Base-by-base conservation (phyloP, 768 basidiomycete genomes). In the Ramaria rubella region DNA sequence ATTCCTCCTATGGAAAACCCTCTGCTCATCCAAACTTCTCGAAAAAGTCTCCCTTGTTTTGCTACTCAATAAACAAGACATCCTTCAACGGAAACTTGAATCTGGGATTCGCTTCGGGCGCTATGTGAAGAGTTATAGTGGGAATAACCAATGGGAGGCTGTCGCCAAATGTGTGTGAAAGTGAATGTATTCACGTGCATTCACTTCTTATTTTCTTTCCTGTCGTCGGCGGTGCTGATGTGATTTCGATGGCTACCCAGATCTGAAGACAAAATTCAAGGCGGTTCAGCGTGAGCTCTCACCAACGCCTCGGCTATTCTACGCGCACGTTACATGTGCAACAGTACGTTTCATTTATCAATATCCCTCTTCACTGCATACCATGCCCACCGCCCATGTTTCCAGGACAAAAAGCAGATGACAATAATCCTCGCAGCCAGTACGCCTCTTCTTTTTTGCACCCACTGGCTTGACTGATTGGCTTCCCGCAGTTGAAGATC, bases 121-220 rank as follows among this genome's bases (percentile, higher is more conserved):
- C 15, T 81, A 78, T 61, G 80, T 85, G 6, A 77, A 77, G 26
- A 76, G 77, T 7, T 86, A 80, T 64, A 70, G 19, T n/a, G 55
- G 72, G 6, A 75, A 81, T 0, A 87, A 88, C 63, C 79, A 85
- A 33, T 68, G 80, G 4, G 75, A 73, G n/a, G 68, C 75, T 12
- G 80, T 82, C 49, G 76, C 86, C 6, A 82, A 79, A 69, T 90
- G 88, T 89, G 60, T 56, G 78, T 73, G n/a, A n/a, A n/a, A n/a
- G n/a, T n/a, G n/a, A n/a, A 38, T 56, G 36, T 11, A 11, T 38
- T 38, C 36, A 38, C 49, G 52, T 57, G 54, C 14, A n/a, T n/a
- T n/a, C n/a, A n/a, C n/a, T n/a, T n/a, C n/a, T n/a, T n/a, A n/a
- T 11, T 12, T 24, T 36, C 51, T 23, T 46, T 51, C 44, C 23